These are phyloP conservation scores for Penicillium janthinellum DNA, from an alignment of 2,329 filamentous ascomycete genomes.

Conservation along the genomic window DNA sequence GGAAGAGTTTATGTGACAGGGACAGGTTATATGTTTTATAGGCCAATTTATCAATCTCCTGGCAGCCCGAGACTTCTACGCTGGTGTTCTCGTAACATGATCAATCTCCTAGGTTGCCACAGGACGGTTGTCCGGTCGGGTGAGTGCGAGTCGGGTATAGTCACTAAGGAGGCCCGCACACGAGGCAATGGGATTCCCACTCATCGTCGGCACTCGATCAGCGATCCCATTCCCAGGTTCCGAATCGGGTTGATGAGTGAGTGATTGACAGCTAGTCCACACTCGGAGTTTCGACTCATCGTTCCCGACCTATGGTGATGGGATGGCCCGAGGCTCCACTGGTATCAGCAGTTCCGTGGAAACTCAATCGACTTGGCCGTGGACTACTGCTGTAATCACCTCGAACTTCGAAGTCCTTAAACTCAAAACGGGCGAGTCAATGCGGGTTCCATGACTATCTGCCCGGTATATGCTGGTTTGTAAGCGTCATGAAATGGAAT, in stretches of 20 bases:
- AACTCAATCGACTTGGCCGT: not conserved
- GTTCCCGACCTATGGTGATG: not conserved
- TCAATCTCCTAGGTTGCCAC: not conserved
- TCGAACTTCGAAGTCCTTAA: not conserved
- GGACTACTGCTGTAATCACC: not conserved
- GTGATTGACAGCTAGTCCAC: conserved; percentile 5
- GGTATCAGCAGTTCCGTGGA: not conserved
- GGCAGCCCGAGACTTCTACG: not conserved
- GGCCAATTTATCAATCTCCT: not conserved
- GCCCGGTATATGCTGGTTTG: conserved; percentile 1
- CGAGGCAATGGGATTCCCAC: conserved; percentile 2
- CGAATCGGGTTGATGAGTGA: conserved; percentile 10
- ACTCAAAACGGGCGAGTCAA: not conserved
- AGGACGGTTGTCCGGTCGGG: not conserved
- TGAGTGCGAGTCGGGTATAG: conserved; percentile 3
- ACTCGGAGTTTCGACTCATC: conserved; percentile 4
- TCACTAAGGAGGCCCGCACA: not conserved
- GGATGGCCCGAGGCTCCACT: not conserved
- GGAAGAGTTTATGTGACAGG: not conserved
- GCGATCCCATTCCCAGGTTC: conserved; percentile 5
- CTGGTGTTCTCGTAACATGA: not conserved
- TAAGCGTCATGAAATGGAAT: not conserved
- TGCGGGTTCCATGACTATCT: not conserved
- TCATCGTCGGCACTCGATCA: conserved; percentile 4
- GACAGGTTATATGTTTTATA: not conserved